These are phyloP conservation scores for Vigna hirtella DNA, from an alignment of 306 rosid genomes.

Conservation along the genomic window DNA sequence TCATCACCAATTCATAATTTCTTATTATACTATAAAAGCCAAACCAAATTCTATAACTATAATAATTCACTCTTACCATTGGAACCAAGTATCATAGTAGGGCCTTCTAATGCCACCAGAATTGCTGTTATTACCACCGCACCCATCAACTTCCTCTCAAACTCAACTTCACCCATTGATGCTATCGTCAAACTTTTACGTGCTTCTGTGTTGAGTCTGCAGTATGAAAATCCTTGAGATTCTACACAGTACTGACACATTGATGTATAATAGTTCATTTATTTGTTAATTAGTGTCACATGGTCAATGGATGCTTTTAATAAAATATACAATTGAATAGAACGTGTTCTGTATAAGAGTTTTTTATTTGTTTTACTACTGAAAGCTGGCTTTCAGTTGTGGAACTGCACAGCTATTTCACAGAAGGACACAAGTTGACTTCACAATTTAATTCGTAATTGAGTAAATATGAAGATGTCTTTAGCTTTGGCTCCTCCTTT, in stretches of 20 bases:
- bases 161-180: no score
- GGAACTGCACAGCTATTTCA: not conserved
- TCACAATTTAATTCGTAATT: not conserved
- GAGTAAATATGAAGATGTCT: not conserved
- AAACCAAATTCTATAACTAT: not conserved
- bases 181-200: no score
- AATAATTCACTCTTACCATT: not conserved
- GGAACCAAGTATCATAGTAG: no score
- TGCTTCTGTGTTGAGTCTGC: not conserved
- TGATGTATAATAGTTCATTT: no score
- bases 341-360: not conserved
- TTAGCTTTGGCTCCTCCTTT: not conserved
- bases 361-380: not conserved
- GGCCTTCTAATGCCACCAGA: not conserved
- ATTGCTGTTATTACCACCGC: slow-evolving; percentile 7
- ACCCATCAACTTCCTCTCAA: slow-evolving; percentile 24
- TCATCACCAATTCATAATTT: not conserved
- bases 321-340: not conserved
- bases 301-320: not conserved
- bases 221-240: not conserved
- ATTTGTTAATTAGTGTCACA: not conserved
- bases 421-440: not conserved
- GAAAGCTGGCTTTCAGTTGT: not conserved
- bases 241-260: not conserved
- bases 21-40: not conserved